A percentile compares a stretch with the other conserved stretches of the same genome.
Conservation (phyloP, 805 yeast species). For the Pichia occidentalis region DNA sequence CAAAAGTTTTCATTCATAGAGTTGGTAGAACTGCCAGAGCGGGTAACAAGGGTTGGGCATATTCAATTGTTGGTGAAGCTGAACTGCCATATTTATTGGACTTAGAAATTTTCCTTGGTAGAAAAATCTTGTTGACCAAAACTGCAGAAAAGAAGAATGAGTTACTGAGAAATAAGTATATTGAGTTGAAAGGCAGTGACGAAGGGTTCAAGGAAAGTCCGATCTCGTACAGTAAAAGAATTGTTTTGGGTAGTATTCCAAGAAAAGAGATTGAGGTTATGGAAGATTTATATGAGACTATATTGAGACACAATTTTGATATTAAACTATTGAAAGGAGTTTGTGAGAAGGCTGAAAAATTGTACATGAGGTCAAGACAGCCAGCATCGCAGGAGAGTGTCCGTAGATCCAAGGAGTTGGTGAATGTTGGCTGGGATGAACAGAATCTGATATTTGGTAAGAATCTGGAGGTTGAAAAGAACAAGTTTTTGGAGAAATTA, state of each 20-base stretch:
- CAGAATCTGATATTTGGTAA: slow-evolving; percentile 76
- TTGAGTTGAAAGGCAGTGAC: slow-evolving; percentile 26
- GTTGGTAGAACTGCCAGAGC: slow-evolving; percentile 99
- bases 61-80: slow-evolving; percentile 73
- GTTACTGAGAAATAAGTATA: slow-evolving; percentile 41
- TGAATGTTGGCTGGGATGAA: slow-evolving; percentile 79
- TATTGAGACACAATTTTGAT: slow-evolving; percentile 62
- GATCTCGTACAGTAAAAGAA: slow-evolving; percentile 62
- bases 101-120: slow-evolving; percentile 82
- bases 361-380: slow-evolving; percentile 77
- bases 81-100: slow-evolving; percentile 90
- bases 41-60: slow-evolving; percentile 97
- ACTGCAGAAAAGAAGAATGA: slow-evolving; percentile 61
- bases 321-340: slow-evolving; percentile 58
- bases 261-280: slow-evolving; percentile 60
- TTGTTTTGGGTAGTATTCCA: slow-evolving; percentile 81
- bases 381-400: slow-evolving; percentile 85
- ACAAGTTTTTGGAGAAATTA: slow-evolving; percentile 63
- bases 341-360: slow-evolving; percentile 79
- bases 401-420: slow-evolving; percentile 74
- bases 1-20: slow-evolving; percentile 92
- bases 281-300: slow-evolving; percentile 62
- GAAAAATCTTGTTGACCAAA: slow-evolving; percentile 63
- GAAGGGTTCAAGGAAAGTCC: slow-evolving; percentile 43
- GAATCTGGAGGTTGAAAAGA: slow-evolving; percentile 67